Evolutionary conservation across 805 yeast species (phyloP).

Genomic region (Spathaspora girioi): DNA sequence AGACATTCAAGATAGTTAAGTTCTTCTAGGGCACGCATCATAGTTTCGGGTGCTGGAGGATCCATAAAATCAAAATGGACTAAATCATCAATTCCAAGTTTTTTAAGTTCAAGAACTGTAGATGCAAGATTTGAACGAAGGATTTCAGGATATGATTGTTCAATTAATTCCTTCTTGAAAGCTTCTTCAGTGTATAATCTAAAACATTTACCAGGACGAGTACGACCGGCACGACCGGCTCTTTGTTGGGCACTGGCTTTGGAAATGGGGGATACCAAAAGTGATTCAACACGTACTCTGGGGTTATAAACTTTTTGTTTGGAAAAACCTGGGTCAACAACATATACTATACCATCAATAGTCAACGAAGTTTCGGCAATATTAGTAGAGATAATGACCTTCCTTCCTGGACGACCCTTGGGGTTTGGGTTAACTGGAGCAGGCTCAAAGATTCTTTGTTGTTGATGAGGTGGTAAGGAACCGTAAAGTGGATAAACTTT

Average conservation of each 20-base stretch:
- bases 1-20: conserved; percentile 85
- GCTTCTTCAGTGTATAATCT: conserved; percentile 96
- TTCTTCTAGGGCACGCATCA: conserved; percentile 98
- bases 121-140: conserved; percentile 85
- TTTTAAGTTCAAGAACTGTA: conserved; percentile 89
- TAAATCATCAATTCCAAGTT: conserved; percentile 90
- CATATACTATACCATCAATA: conserved; percentile 95
- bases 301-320: conserved; percentile 97
- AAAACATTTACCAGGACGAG: conserved; percentile 97
- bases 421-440: conserved; percentile 74
- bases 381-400: conserved; percentile 87
- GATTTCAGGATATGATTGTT: conserved; percentile 95
- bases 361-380: conserved; percentile 98
- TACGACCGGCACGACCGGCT: conserved; percentile 99
- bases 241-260: conserved; percentile 97
- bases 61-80: conserved; percentile 99
- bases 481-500: conserved; percentile 93
- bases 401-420: conserved; percentile 91
- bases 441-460: conserved; percentile 87
- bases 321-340: conserved; percentile 95
- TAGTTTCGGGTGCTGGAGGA: conserved; percentile 99
- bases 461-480: conserved; percentile 93
- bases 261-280: conserved; percentile 92
- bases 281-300: conserved; percentile 89
- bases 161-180: conserved; percentile 86